A percentile compares a stretch with the other conserved stretches of the same genome.
Evolutionary conservation across 768 basidiomycete species (phyloP).

Genomic region (Trametes elegans): DNA sequence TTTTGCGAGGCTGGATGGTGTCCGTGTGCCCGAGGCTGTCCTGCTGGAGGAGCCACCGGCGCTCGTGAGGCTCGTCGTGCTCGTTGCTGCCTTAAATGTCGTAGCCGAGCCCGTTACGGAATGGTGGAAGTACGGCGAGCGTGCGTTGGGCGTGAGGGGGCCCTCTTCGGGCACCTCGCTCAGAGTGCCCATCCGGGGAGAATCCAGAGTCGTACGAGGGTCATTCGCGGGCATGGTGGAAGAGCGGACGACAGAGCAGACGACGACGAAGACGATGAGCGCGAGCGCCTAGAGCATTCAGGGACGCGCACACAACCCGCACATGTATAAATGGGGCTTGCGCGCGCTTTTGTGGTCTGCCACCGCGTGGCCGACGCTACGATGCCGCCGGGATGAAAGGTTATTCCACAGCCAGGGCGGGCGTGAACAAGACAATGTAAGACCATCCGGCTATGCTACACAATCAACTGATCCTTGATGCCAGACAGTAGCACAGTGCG

Average conservation of each 20-base stretch:
- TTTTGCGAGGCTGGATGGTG: conserved; percentile 15
- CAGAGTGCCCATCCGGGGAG: conserved; percentile 24
- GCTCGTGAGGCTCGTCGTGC: conserved; percentile 31
- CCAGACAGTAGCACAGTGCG: too few species aligned
- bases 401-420: not conserved
- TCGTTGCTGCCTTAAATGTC: conserved; percentile 34
- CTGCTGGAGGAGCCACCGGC: conserved; percentile 26
- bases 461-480: too few species aligned
- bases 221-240: conserved; percentile 10
- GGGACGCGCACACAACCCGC: conserved; percentile 7
- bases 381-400: not conserved
- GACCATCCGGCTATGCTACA: not conserved
- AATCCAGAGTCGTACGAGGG: conserved; percentile 19
- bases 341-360: not conserved
- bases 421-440: not conserved
- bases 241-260: not conserved
- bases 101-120: conserved; percentile 35
- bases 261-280: conserved; percentile 6
- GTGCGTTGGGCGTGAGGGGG: conserved; percentile 23
- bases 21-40: conserved; percentile 18
- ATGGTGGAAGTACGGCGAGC: conserved; percentile 40
- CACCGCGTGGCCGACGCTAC: conserved; percentile 3
- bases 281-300: conserved; percentile 2
- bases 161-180: conserved; percentile 35
- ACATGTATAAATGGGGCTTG: not conserved